Evolutionary conservation across 257 asterid genomes (phyloP).

Genomic region (Capsicum rhomboideum): DNA sequence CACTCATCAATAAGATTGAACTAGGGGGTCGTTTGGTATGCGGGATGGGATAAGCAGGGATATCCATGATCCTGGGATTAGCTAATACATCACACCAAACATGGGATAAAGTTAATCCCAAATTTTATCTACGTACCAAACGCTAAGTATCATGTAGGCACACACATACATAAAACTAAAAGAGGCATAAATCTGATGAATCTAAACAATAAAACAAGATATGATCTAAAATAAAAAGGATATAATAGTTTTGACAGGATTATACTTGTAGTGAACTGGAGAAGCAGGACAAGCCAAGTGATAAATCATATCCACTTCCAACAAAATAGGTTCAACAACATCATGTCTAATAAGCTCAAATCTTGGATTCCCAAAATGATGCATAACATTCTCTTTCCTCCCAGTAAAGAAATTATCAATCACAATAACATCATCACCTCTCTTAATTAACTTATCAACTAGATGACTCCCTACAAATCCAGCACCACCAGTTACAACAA

Average conservation of each 20-base stretch:
- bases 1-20: neutral
- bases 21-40: too few relatives aligned
- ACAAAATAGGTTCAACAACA: slow-evolving; percentile 11
- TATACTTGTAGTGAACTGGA: slow-evolving; percentile 11
- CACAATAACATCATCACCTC: slow-evolving; percentile 11
- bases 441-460: slow-evolving; percentile 28
- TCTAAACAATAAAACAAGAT: neutral
- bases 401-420: slow-evolving; percentile 15
- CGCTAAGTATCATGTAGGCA: neutral
- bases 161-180: neutral
- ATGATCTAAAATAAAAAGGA: neutral
- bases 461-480: slow-evolving; percentile 9
- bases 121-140: too few relatives aligned
- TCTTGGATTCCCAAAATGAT: slow-evolving; percentile 11
- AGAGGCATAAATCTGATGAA: neutral
- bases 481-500: slow-evolving; percentile 37
- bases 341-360: slow-evolving; percentile 16
- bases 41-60: too few relatives aligned
- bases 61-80: too few relatives aligned
- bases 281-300: slow-evolving; percentile 10
- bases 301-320: neutral
- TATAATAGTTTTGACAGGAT: slow-evolving; percentile 15
- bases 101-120: too few relatives aligned
- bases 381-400: slow-evolving; percentile 11
- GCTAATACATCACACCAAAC: too few relatives aligned